Conservation (phyloP, 805 yeast species). For the Zygoascus tannicola region DNA sequence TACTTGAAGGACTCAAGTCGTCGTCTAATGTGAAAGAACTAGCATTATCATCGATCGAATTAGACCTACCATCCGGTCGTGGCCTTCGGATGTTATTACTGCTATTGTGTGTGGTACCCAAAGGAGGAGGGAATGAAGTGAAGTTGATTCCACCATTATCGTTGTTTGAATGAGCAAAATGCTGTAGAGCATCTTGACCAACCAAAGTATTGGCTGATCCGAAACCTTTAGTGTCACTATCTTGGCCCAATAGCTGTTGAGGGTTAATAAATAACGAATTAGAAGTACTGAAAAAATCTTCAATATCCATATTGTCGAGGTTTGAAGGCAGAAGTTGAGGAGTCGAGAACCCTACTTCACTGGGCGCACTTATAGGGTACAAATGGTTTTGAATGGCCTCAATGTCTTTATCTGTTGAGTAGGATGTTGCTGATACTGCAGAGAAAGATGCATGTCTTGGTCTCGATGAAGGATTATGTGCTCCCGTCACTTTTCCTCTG, state of each 20-base stretch:
- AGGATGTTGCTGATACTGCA: conserved; percentile 53
- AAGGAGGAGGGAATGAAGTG: not conserved
- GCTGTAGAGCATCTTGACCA: conserved; percentile 12
- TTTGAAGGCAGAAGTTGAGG: conserved; percentile 59
- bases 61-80: not conserved
- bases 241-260: conserved; percentile 14
- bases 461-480: conserved; percentile 3
- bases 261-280: conserved; percentile 22
- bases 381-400: conserved; percentile 12
- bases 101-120: not conserved
- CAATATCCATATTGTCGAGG: conserved; percentile 41
- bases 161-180: conserved; percentile 1
- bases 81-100: not conserved
- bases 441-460: conserved; percentile 41
- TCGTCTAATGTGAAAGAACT: conserved; percentile 7
- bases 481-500: not conserved
- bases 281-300: conserved; percentile 40
- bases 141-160: not conserved
- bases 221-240: not conserved
- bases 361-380: conserved; percentile 35
- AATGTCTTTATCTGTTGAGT: conserved; percentile 42
- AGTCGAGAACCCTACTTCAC: conserved; percentile 70
- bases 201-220: not conserved
- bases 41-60: not conserved
- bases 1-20: conserved; percentile 13